These are phyloP conservation scores for Strigomonas culicis DNA, from an alignment of 208 protist genomes.

Conservation along the genomic window DNA sequence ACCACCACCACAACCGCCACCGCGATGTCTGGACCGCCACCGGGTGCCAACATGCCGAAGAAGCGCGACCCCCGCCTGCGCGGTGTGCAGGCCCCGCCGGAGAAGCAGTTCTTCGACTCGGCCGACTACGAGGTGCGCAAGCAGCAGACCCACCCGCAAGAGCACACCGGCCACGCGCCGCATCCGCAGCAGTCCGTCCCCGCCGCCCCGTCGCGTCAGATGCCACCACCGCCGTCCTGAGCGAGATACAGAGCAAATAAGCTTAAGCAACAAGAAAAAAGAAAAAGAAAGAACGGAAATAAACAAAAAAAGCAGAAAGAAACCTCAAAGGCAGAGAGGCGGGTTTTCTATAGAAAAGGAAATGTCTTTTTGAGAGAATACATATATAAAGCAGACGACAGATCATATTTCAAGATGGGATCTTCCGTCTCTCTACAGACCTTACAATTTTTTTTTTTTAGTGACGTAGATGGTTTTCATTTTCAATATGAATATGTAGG, in stretches of 20 bases:
- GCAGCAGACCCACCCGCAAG: conserved; percentile 43
- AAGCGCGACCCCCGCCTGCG: conserved; percentile 82
- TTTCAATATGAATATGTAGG: not conserved
- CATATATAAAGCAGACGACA: no score
- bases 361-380: no score
- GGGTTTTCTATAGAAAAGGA: no score
- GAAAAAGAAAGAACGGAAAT: not conserved
- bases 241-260: no score
- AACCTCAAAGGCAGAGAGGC: no score
- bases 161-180: conserved; percentile 2
- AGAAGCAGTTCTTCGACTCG: conserved; percentile 87
- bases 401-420: no score
- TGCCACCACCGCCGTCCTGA: not conserved
- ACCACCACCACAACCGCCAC: not conserved
- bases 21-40: conserved; percentile 24
- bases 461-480: not conserved
- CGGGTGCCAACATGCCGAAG: conserved; percentile 86
- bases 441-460: not conserved
- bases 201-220: conserved; percentile 11
- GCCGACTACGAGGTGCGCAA: conserved; percentile 85
- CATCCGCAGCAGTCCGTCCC: conserved; percentile 6
- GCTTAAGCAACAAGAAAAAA: no score
- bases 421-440: not conserved
- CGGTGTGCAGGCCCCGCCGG: conserved; percentile 56
- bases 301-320: not conserved